phyloP scores from a whole-genome alignment of 495 filamentous ascomycete genomes.

The Xylaria sp. region DNA sequence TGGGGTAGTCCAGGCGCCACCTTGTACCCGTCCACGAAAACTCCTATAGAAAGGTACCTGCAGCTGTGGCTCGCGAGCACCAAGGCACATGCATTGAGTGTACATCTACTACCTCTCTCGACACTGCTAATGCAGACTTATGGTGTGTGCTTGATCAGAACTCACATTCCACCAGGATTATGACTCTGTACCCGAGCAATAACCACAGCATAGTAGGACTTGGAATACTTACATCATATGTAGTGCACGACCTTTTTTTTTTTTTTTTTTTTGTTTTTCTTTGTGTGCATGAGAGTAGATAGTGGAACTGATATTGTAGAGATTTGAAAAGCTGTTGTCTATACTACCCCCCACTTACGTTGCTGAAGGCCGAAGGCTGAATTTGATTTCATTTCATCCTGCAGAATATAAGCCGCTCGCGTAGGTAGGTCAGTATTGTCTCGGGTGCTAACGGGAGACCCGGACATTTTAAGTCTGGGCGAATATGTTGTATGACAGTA shows the following conservation, averaged over 20 bases:
- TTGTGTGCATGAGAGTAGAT: too few species aligned
- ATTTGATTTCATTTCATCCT: slow-evolving; percentile 1
- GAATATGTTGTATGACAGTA: not conserved
- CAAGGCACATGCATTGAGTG: too few species aligned
- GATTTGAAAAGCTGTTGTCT: not conserved
- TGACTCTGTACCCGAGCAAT: not conserved
- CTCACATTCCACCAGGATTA: not conserved
- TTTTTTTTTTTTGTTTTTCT: too few species aligned
- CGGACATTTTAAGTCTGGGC: not conserved
- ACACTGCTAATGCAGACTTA: not conserved
- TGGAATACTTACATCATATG: not conserved
- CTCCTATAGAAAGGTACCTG: not conserved
- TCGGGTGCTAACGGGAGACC: slow-evolving; percentile 11
- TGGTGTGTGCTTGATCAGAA: not conserved
- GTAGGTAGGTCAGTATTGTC: not conserved
- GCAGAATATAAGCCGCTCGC: too few species aligned
- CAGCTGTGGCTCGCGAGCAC: not conserved
- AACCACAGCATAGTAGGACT: not conserved
- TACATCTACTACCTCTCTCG: not conserved
- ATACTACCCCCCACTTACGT: not conserved
- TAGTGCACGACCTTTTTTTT: too few species aligned
- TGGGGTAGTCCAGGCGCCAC: not conserved
- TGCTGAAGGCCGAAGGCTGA: not conserved
- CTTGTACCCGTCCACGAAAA: not conserved
- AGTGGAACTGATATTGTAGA: not conserved